phyloP scores from a whole-genome alignment of 768 basidiomycete species.

The Boletus eberwhitei region DNA sequence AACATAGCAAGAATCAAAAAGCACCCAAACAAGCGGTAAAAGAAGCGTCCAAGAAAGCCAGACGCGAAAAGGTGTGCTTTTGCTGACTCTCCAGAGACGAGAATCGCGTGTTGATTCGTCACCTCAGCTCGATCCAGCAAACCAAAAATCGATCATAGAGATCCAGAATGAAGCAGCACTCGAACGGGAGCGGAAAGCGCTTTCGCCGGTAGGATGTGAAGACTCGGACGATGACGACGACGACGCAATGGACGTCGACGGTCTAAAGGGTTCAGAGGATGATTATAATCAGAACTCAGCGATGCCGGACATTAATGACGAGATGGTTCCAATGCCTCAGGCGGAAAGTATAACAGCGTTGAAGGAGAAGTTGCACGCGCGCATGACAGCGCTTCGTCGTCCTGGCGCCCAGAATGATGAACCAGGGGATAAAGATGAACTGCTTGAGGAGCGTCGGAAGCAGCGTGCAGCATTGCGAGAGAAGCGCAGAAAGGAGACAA shows the following conservation, averaged over 20 bases:
- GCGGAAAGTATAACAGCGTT: conserved; percentile 60
- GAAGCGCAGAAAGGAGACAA: conserved; percentile 78
- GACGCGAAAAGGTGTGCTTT: conserved; percentile 68
- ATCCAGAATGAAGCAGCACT: conserved; percentile 56
- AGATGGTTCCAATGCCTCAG: conserved; percentile 61
- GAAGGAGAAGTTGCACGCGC: conserved; percentile 70
- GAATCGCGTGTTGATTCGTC: background rate
- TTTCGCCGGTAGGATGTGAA: conserved; percentile 15
- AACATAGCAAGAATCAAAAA: conserved; percentile 84
- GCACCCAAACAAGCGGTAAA: conserved; percentile 83
- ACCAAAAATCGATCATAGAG: conserved; percentile 76
- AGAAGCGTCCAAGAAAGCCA: conserved; percentile 86
- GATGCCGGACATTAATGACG: conserved; percentile 11
- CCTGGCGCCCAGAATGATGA: conserved; percentile 36
- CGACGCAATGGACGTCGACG: conserved; percentile 31
- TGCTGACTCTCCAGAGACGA: background rate
- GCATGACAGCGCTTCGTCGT: conserved; percentile 66
- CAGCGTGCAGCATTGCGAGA: conserved; percentile 84
- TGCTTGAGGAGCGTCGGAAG: conserved; percentile 74
- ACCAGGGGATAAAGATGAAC: conserved; percentile 69
- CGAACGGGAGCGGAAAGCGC: conserved; percentile 32
- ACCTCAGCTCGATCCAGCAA: conserved; percentile 84
- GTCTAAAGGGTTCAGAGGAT: conserved; percentile 27
- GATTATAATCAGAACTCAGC: background rate
- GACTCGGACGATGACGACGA: conserved; percentile 27